Base-by-base conservation (phyloP, 345 rosid genomes). In the Brassica rapa region DNA sequence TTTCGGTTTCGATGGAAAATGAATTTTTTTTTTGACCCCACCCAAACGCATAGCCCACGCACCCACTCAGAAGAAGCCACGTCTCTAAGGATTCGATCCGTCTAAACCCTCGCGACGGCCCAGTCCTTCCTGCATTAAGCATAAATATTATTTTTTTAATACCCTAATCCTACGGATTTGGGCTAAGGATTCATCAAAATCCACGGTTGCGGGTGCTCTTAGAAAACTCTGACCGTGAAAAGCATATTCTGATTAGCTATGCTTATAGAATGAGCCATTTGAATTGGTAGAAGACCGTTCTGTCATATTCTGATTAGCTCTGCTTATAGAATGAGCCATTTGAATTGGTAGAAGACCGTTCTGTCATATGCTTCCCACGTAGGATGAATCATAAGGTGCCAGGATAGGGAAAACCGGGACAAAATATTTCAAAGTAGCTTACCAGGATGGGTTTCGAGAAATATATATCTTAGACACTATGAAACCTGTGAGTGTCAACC, bases 381-480 rank as follows among this genome's bases (percentile, higher is more conserved):
- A 83, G 86, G 81, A 86, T 82, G 87, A 80, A 84, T 85, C 75
- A 82, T 76, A 77, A 82, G 87, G 84, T 80, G 59, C 82, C 46
- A 74, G 84, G 84, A 80, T 76, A 5, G 75, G 73, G 69, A 65
- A 63, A 60, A 79, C 51, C 46, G 82, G 86, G 70, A 37, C 80
- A 66, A 29, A 74, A 30, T 14, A 72, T 46, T 11, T 72, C 64
- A 72, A 59, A 66, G 41, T 66, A 32, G 85, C 89, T 89, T 87
- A 88, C 91, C 93, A 81, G 81, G 82, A 66, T 73, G 73, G 62
- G 84, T 83, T 78, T 69, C 60, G 69, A 71, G 15, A 16, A 68
- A 81, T 37, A 68, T 39, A 77, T 43, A 77, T 76, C 83, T 92
- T 82, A 87, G 61, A 81, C 65, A 69, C 65, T 23, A 64, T 71